Evolutionary conservation across 2,329 filamentous ascomycete species (phyloP), one percentile per base, ranked within the genome.

Genomic region (Colletotrichum camelliae): DNA sequence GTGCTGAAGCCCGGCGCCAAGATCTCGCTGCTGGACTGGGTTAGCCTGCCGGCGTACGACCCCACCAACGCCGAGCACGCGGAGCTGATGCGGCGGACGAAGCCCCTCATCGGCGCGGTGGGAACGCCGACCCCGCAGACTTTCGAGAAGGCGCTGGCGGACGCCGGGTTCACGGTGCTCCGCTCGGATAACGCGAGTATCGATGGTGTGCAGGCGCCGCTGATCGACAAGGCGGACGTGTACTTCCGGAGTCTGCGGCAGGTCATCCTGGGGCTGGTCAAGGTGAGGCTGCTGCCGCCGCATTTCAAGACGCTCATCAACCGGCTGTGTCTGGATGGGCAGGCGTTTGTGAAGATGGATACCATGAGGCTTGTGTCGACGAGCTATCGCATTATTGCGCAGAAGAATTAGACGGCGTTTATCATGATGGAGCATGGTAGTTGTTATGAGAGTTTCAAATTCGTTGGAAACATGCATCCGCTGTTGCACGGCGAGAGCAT

Each of bases 331-430:
- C 80, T 89, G 21, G 89, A 90, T 71, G 89, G 89, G 1, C 83
- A 89, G 81, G 89, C 89, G 0, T 90, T 90, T 75, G 87, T 90
- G 73, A 86, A 89, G 82, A 90, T 90, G 88, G 89, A 90, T 77
- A 85, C 84, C 21, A 88, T 88, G 88, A 86, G 88, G 13, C 81
- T 90, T 18, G 86, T 87, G 27, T 87, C 87, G 4, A 90, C 89
- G 9, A 90, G 87, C 67, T 90, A 90, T 72, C 86, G 88, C 62
- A 85, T 90, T 71, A 86, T 90, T 75, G 88, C 88, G 1, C 85
- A 86, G 80, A 90, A 89, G 80, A 33, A 55, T 5, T 73, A 58
- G 48, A 65, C 21, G 15, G 24, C 7, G 0, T 35, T 43, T 12
- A 24, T 8, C n/a, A 16, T 5, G 61, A 15, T 12, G 33, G 13